phyloP scores from a whole-genome alignment of 306 rosid genomes.

The Rosa persica region DNA sequence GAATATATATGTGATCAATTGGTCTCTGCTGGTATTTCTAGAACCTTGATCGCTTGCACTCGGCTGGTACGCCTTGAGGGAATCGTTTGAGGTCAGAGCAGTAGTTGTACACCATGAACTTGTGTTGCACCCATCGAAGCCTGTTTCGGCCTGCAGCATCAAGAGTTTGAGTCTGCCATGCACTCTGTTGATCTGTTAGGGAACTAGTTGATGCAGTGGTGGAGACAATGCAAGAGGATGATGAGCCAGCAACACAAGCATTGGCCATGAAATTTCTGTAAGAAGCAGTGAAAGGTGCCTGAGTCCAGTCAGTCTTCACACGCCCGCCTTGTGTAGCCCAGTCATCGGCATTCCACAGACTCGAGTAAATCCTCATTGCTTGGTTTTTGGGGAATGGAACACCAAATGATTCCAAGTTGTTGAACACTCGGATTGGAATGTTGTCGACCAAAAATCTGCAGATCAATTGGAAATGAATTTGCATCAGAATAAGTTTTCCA shows the following conservation, averaged over 20 bases:
- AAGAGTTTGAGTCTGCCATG: conserved; percentile 34
- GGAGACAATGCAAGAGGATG: conserved; percentile 12
- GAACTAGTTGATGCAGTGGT: conserved; percentile 5
- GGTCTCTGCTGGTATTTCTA: not conserved
- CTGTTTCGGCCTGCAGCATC: conserved; percentile 39
- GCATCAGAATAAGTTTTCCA: not conserved
- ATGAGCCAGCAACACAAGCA: conserved; percentile 30
- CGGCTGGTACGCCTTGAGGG: conserved; percentile 45
- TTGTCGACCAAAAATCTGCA: conserved; percentile 39
- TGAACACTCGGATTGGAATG: conserved; percentile 43
- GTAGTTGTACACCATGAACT: conserved; percentile 51
- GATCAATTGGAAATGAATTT: not conserved
- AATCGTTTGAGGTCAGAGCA: conserved; percentile 44
- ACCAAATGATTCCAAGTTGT: conserved; percentile 39
- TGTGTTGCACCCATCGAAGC: conserved; percentile 50
- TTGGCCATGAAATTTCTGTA: conserved; percentile 42
- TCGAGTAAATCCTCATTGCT: conserved; percentile 49
- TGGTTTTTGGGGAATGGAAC: conserved; percentile 40
- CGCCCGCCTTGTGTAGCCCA: conserved; percentile 58
- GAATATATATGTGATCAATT: not conserved
- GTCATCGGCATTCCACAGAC: conserved; percentile 50
- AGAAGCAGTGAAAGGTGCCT: conserved; percentile 51
- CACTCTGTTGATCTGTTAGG: not conserved
- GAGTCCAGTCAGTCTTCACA: conserved; percentile 48
- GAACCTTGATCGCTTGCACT: conserved; percentile 36